phyloP scores from a whole-genome alignment of 2,329 filamentous ascomycete genomes.

The Sporothrix globosa region DNA sequence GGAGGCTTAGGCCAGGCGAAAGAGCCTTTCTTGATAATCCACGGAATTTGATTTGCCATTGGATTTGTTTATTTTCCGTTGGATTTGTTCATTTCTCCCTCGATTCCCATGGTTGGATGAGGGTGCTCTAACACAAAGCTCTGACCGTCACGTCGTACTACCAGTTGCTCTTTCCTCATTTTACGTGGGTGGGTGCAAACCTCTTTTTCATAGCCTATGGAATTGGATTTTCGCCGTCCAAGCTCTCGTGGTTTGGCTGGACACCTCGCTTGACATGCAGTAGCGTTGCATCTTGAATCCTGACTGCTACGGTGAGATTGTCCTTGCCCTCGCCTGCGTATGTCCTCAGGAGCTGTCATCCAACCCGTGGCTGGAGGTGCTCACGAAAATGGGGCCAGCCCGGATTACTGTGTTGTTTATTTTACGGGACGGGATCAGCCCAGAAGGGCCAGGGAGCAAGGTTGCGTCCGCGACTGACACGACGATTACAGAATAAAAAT shows the following conservation, averaged over 20 bases:
- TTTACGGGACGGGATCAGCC: constrained; percentile 4
- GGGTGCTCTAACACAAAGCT: constrained; percentile 13
- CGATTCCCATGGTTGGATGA: not conserved
- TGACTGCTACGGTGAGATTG: constrained; percentile 8
- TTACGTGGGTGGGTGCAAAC: not conserved
- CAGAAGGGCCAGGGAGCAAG: constrained; percentile 6
- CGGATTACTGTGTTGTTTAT: not conserved
- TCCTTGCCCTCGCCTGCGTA: no score
- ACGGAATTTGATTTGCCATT: not conserved
- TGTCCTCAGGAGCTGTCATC: not conserved
- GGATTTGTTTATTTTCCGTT: not conserved
- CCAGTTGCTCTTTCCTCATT: not conserved
- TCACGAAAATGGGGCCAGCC: not conserved
- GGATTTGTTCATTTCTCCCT: not conserved
- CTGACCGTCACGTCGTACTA: not conserved
- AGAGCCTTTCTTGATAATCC: not conserved
- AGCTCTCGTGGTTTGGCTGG: constrained; percentile 8
- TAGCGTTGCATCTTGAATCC: constrained; percentile 6
- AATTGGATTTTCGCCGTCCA: not conserved
- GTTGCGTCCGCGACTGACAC: not conserved
- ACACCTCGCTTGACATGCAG: constrained; percentile 11
- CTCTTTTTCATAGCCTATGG: not conserved
- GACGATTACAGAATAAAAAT: not conserved
- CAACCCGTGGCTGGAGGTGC: not conserved
- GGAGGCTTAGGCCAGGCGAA: not conserved